Conservation (phyloP, 2,329 filamentous ascomycete genomes). For the Pseudogymnoascus sp. region DNA sequence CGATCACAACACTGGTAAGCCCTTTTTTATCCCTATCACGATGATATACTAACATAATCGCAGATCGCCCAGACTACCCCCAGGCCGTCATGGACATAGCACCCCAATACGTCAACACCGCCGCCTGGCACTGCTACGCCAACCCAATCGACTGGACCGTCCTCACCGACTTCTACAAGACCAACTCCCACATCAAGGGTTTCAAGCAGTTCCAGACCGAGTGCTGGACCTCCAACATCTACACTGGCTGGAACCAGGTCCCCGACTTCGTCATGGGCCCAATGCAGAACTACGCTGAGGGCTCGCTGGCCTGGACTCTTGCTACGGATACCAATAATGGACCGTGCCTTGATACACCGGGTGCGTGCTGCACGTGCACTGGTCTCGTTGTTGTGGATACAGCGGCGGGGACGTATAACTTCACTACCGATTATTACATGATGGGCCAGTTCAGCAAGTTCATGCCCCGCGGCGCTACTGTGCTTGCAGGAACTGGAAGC, state of each 20-base stretch:
- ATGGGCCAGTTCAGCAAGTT: slow-evolving; percentile 45
- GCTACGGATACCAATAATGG: slow-evolving; percentile 37
- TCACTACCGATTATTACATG: slow-evolving; percentile 46
- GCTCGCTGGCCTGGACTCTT: slow-evolving; percentile 39
- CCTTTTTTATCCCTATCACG: neutral
- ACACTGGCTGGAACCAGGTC: slow-evolving; percentile 48
- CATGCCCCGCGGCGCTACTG: slow-evolving; percentile 38
- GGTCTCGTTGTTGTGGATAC: slow-evolving; percentile 51
- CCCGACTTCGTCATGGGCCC: slow-evolving; percentile 45
- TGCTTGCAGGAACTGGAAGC: slow-evolving; percentile 38
- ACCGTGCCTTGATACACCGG: slow-evolving; percentile 35
- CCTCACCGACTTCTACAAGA: slow-evolving; percentile 32
- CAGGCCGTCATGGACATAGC: slow-evolving; percentile 21
- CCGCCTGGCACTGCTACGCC: slow-evolving; percentile 27
- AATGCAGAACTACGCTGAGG: slow-evolving; percentile 41
- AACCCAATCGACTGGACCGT: slow-evolving; percentile 21
- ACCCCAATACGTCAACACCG: slow-evolving; percentile 16
- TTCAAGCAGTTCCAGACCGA: slow-evolving; percentile 42
- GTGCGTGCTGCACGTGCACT: slow-evolving; percentile 34
- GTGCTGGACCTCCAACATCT: slow-evolving; percentile 37
- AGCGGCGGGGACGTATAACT: slow-evolving; percentile 33
- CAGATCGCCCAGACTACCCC: slow-evolving; percentile 23
- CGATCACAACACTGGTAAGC: slow-evolving; percentile 25
- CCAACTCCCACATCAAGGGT: slow-evolving; percentile 26
- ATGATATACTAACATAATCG: neutral